Percentiles rank a stretch among this genome's conserved stretches.
Evolutionary conservation across 2,329 filamentous ascomycete genomes (phyloP).

Genomic region (Diplodia intermedia): DNA sequence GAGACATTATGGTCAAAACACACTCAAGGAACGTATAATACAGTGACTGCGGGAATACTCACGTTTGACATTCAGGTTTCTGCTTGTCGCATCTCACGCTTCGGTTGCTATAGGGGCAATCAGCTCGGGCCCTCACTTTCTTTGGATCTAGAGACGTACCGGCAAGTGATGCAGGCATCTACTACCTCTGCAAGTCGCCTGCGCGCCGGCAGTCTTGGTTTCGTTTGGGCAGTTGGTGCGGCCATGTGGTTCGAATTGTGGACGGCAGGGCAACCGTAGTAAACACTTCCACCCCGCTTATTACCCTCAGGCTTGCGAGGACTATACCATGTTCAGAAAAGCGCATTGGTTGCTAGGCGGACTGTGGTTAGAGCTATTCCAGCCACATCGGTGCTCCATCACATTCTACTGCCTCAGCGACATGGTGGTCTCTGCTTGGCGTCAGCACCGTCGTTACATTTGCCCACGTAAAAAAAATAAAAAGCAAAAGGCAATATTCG

Average conservation of each 20-base stretch:
- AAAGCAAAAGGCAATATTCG: too few species aligned
- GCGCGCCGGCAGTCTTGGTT: neutral
- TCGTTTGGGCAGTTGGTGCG: neutral
- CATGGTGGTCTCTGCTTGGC: too few species aligned
- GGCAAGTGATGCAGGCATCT: neutral
- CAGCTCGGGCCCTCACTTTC: neutral
- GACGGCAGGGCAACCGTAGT: neutral
- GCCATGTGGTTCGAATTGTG: neutral
- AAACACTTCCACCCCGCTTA: neutral
- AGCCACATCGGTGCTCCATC: too few species aligned
- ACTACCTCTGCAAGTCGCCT: neutral
- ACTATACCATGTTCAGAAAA: neutral
- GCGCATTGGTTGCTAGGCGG: neutral
- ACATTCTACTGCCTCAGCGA: too few species aligned
- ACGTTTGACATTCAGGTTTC: neutral
- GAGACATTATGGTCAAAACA: neutral
- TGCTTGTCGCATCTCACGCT: neutral
- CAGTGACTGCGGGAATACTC: neutral
- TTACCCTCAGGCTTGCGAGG: neutral
- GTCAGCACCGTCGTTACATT: too few species aligned
- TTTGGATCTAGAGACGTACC: neutral
- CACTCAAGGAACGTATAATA: neutral
- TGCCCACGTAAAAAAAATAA: too few species aligned
- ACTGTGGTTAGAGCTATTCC: neutral
- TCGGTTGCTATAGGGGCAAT: neutral